Conservation (phyloP, 148 eudicot genomes). For the Talinum fruticosum region DNA sequence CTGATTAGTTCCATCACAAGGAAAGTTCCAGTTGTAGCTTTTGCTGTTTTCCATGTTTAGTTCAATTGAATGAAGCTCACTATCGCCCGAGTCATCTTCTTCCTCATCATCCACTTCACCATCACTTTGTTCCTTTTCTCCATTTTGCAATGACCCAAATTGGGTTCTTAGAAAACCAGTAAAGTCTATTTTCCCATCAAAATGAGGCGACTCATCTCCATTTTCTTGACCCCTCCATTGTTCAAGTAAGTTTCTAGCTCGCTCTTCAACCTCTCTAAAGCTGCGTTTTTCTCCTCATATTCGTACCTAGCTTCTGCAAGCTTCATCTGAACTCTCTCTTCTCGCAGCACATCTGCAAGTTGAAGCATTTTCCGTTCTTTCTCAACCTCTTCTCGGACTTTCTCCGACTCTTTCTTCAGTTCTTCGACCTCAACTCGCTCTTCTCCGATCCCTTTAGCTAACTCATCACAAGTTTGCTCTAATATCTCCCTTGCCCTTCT, state of each 20-base stretch:
- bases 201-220: constrained; percentile 24
- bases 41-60: constrained; percentile 56
- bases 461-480: constrained; percentile 82
- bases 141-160: constrained; percentile 25
- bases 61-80: constrained; percentile 82
- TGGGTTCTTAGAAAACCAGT: constrained; percentile 37
- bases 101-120: constrained; percentile 9
- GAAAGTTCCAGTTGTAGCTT: constrained; percentile 51
- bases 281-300: constrained; percentile 79
- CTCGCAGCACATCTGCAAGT: constrained; percentile 76
- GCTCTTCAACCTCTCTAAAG: constrained; percentile 57
- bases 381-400: constrained; percentile 71
- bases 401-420: constrained; percentile 56
- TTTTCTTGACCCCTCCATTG: constrained; percentile 28
- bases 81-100: constrained; percentile 37
- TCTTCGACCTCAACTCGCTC: constrained; percentile 76
- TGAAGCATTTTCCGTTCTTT: constrained; percentile 90
- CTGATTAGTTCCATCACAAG: constrained; percentile 31
- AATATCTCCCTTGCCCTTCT: constrained; percentile 69
- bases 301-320: constrained; percentile 78
- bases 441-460: constrained; percentile 73
- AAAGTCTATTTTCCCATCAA: constrained; percentile 42
- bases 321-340: constrained; percentile 97
- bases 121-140: constrained; percentile 18
- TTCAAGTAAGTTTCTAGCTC: constrained; percentile 55